phyloP scores from a whole-genome alignment of 352 stramenopile genomes.

The Globisporangium orthogonon region DNA sequence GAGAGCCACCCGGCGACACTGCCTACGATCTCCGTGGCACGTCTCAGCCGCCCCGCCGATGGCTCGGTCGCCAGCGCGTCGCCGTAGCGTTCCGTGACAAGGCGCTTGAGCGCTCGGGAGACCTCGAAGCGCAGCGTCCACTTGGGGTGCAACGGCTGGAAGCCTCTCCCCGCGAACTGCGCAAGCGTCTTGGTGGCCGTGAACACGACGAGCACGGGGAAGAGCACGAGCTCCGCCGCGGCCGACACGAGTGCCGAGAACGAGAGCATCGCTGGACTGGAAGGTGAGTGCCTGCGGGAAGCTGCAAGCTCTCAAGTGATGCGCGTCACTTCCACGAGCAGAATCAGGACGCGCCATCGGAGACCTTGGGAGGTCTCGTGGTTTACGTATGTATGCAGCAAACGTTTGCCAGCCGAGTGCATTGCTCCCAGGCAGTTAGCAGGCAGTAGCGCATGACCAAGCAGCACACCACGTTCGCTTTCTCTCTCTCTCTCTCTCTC shows the following conservation, averaged over 20 bases:
- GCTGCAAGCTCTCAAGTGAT: too few relatives aligned
- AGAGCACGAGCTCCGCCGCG: conserved; percentile 10
- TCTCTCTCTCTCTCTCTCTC: too few relatives aligned
- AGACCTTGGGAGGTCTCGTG: too few relatives aligned
- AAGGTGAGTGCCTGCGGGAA: too few relatives aligned
- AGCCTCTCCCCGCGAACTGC: conserved; percentile 2
- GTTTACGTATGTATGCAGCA: too few relatives aligned
- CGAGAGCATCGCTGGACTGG: neutral
- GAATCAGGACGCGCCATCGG: too few relatives aligned
- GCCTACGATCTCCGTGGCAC: conserved; percentile 17
- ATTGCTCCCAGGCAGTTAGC: too few relatives aligned
- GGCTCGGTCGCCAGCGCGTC: conserved; percentile 13
- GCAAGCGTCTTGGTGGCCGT: conserved; percentile 7
- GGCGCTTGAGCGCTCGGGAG: conserved; percentile 19
- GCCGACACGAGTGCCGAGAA: conserved; percentile 1
- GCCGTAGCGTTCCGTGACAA: conserved; percentile 17
- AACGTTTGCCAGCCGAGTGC: too few relatives aligned
- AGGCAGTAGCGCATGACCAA: too few relatives aligned
- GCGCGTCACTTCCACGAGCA: too few relatives aligned
- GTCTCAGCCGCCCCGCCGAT: conserved; percentile 10
- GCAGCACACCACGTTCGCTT: too few relatives aligned
- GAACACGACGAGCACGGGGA: conserved; percentile 13
- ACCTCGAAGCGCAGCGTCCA: conserved; percentile 45
- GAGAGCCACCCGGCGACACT: conserved; percentile 19
- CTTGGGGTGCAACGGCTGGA: conserved; percentile 12